phyloP scores from a whole-genome alignment of 2,329 filamentous ascomycete genomes.

The Trichoderma lentiforme region DNA sequence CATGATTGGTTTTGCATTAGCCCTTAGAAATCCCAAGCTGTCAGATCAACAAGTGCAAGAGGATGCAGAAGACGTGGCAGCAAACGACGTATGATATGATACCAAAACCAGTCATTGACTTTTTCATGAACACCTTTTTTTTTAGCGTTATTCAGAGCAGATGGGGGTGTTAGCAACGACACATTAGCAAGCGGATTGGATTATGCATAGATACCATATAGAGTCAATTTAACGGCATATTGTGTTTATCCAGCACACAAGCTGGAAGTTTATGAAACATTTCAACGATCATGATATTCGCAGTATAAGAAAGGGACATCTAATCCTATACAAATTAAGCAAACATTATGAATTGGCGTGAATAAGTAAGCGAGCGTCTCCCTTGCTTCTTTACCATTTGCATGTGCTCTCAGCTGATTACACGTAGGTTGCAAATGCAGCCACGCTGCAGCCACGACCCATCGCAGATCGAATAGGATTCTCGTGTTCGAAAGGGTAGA shows the following conservation, averaged over 20 bases:
- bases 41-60: slow-evolving; percentile 35
- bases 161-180: not conserved
- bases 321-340: not conserved
- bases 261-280: not conserved
- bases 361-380: not conserved
- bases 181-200: not conserved
- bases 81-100: slow-evolving; percentile 11
- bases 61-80: slow-evolving; percentile 16
- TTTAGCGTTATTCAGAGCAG: not conserved
- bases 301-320: not conserved
- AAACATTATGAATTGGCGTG: not conserved
- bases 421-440: not conserved
- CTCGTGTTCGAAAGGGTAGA: not conserved
- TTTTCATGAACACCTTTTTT: not conserved
- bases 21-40: slow-evolving; percentile 42
- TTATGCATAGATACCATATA: slow-evolving; percentile 12
- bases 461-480: not conserved
- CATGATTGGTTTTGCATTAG: slow-evolving; percentile 43
- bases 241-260: not conserved
- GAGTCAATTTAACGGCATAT: not conserved
- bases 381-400: not conserved
- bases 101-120: not conserved
- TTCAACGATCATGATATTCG: not conserved
- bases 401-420: not conserved
- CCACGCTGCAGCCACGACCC: not conserved